These are phyloP conservation scores for Podospora tetraspora DNA, from an alignment of 495 filamentous ascomycete genomes.

Conservation along the genomic window DNA sequence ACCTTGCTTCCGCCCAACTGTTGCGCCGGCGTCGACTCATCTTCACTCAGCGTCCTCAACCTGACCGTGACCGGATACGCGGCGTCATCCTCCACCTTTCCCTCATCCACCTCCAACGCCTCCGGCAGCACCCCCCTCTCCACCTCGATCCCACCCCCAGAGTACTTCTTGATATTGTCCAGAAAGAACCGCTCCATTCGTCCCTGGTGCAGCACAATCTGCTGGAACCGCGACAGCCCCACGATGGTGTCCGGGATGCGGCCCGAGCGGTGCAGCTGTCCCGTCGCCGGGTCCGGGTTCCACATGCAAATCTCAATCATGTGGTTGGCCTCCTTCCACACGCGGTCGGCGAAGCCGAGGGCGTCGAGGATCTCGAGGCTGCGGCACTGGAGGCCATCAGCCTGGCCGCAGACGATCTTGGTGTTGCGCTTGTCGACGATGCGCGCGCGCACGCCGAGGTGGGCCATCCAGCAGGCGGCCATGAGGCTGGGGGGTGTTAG, in stretches of 20 bases:
- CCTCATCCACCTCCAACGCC: slow-evolving; percentile 42
- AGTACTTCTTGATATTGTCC: slow-evolving; percentile 43
- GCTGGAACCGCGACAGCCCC: slow-evolving; percentile 48
- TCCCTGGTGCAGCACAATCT: slow-evolving; percentile 52
- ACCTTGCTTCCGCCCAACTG: slow-evolving; percentile 28
- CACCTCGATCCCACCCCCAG: slow-evolving; percentile 39
- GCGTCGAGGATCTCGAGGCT: slow-evolving; percentile 62
- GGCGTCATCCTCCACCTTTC: slow-evolving; percentile 39
- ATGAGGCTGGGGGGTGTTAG: slow-evolving; percentile 38
- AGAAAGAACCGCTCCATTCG: slow-evolving; percentile 54
- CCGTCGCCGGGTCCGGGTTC: slow-evolving; percentile 46
- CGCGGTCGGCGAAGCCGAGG: slow-evolving; percentile 57
- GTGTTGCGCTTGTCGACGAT: slow-evolving; percentile 55
- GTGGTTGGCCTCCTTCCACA: slow-evolving; percentile 55
- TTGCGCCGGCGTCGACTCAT: slow-evolving; percentile 42
- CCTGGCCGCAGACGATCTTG: slow-evolving; percentile 26
- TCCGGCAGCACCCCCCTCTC: slow-evolving; percentile 51
- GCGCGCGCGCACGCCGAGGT: slow-evolving; percentile 52
- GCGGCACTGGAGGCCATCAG: slow-evolving; percentile 35
- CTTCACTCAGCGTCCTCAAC: slow-evolving; percentile 41
- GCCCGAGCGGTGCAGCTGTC: slow-evolving; percentile 46
- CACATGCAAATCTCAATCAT: slow-evolving; percentile 44
- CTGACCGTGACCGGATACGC: slow-evolving; percentile 52
- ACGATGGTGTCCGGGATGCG: slow-evolving; percentile 48
- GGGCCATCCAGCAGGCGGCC: slow-evolving; percentile 58